Conservation (phyloP, 2,329 filamentous ascomycete genomes). For the Diplocarpon mali region DNA sequence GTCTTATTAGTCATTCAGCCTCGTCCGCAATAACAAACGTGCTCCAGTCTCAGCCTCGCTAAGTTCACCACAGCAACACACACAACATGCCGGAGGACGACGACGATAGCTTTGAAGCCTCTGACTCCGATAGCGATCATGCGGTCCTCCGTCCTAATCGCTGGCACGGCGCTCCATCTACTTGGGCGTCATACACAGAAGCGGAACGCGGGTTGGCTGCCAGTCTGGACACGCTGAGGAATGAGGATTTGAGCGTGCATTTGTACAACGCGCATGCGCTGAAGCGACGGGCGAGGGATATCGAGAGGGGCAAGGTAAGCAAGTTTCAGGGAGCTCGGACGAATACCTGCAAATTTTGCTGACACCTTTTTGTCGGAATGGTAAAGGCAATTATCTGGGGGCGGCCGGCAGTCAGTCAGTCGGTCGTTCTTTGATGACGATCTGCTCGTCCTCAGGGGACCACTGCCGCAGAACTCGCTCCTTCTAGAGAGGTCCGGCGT, state of each 20-base stretch:
- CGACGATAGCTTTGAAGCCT: slow-evolving; percentile 27
- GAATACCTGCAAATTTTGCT: no score
- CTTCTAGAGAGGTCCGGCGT: no score
- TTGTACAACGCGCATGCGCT: slow-evolving; percentile 69
- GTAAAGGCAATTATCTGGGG: no score
- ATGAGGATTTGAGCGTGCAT: slow-evolving; percentile 61
- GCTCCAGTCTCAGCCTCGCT: slow-evolving; percentile 3
- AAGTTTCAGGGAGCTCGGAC: no score
- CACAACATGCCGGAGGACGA: slow-evolving; percentile 4
- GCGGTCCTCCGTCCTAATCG: slow-evolving; percentile 49
- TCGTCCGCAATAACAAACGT: not conserved
- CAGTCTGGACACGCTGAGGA: slow-evolving; percentile 51
- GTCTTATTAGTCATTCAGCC: no score
- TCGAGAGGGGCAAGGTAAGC: slow-evolving; percentile 30
- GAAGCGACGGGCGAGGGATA: slow-evolving; percentile 35
- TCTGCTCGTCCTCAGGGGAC: no score
- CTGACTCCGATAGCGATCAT: slow-evolving; percentile 31
- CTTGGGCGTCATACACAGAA: slow-evolving; percentile 54
- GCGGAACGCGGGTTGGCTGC: slow-evolving; percentile 51
- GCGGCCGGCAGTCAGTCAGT: no score
- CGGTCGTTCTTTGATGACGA: no score
- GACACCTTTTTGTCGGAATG: no score
- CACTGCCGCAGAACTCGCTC: no score
- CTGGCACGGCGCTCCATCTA: slow-evolving; percentile 54
- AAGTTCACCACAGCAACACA: not conserved